phyloP scores from a whole-genome alignment of 257 asterid genomes.

The Fraxinus cuspidata region DNA sequence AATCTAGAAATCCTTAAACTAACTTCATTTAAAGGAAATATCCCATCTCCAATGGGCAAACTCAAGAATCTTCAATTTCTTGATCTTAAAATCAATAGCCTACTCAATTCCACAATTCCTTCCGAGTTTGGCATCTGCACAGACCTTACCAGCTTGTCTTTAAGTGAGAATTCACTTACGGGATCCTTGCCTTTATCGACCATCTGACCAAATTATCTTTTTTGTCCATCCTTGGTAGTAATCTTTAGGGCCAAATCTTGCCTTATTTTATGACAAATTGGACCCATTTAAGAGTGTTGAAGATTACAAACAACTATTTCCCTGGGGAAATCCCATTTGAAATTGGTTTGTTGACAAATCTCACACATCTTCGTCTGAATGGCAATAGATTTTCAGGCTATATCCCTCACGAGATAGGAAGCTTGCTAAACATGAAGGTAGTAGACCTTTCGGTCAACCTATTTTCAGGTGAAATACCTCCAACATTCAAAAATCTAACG shows the following conservation, averaged over 20 bases:
- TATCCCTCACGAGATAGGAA: constrained; percentile 46
- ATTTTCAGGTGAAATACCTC: constrained; percentile 45
- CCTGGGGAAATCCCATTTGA: constrained; percentile 24
- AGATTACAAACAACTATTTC: constrained; percentile 21
- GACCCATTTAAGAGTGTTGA: not conserved
- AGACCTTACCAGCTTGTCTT: constrained; percentile 35
- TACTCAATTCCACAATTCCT: constrained; percentile 40
- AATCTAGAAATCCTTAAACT: too few relatives aligned
- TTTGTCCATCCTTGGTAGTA: constrained; percentile 35
- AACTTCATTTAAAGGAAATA: not conserved
- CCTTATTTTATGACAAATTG: constrained; percentile 3
- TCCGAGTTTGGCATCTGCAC: constrained; percentile 43
- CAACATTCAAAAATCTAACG: constrained; percentile 12
- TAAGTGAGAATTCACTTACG: constrained; percentile 34
- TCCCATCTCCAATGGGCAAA: constrained; percentile 40
- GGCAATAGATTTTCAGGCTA: constrained; percentile 17
- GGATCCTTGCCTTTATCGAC: constrained; percentile 18
- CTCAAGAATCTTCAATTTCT: constrained; percentile 31
- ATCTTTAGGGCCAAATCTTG: constrained; percentile 37
- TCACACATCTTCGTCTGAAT: too few relatives aligned
- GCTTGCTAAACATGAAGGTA: constrained; percentile 28
- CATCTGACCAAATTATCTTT: constrained; percentile 5
- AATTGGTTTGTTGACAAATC: too few relatives aligned
- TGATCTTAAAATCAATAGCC: constrained; percentile 28
- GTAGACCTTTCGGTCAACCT: constrained; percentile 46